phyloP scores from a whole-genome alignment of 768 basidiomycete genomes.

The Leccinum imitatum region DNA sequence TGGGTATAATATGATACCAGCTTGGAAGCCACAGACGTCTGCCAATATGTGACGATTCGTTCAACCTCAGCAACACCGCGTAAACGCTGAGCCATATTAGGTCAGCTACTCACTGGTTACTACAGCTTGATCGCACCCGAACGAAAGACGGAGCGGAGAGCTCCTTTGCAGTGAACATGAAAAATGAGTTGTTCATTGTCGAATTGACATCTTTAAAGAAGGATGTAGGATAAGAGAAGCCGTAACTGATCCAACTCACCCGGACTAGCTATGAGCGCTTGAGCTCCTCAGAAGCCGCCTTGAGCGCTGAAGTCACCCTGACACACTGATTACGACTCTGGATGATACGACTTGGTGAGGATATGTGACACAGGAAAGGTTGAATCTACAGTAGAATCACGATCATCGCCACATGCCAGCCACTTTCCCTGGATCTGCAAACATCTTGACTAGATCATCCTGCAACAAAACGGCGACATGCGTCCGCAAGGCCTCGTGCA shows the following conservation, averaged over 20 bases:
- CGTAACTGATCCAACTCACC: constrained; percentile 32
- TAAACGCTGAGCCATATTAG: constrained; percentile 8
- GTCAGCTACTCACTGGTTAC: constrained; percentile 34
- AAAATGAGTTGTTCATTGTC: constrained; percentile 42
- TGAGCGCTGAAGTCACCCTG: constrained; percentile 42
- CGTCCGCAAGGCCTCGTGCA: constrained; percentile 55
- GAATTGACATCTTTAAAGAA: constrained; percentile 8
- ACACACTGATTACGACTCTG: constrained; percentile 50
- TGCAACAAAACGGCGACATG: constrained; percentile 55
- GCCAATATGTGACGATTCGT: constrained; percentile 54
- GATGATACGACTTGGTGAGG: constrained; percentile 46
- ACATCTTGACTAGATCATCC: constrained; percentile 53
- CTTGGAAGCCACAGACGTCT: constrained; percentile 39
- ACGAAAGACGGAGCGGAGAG: constrained; percentile 45
- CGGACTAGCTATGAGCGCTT: constrained; percentile 20
- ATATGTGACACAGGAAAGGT: constrained; percentile 1
- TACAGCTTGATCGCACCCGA: constrained; percentile 43
- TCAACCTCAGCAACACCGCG: constrained; percentile 39
- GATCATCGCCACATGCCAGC: constrained; percentile 40
- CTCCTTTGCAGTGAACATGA: constrained; percentile 48
- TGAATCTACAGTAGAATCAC: background rate
- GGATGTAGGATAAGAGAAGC: constrained; percentile 4
- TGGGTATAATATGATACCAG: constrained; percentile 20
- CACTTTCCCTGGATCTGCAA: constrained; percentile 39
- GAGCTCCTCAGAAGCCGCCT: constrained; percentile 34